Evolutionary conservation across 805 yeast species (phyloP), one percentile per base, ranked within the genome.

Genomic region (Metschnikowia colocasiae): DNA sequence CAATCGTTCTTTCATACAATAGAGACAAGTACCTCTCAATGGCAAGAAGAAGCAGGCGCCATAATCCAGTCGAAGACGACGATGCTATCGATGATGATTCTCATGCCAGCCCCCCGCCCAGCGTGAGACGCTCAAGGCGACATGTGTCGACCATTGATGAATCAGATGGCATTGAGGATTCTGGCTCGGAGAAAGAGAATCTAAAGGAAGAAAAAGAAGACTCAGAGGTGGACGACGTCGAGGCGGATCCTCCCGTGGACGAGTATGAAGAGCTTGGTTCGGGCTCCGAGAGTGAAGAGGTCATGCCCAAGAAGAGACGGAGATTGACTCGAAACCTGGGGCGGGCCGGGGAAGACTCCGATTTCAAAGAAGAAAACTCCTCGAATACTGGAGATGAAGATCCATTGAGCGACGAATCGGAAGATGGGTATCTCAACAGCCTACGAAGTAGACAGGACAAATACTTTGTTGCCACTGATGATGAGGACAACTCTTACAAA

Each of bases 381-480:
- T 50, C 53, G 10, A 54, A 45, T 10, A 46, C 34, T 9, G 48
- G 34, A 6, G 56, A 46, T n/a, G 50, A 47, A 7, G 51, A 43
- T 9, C 35, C 31, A 12, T 43, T 48, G 22, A 46, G 49, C 15
- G 56, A 46, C 20, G 49, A 39, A n/a, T 35, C 46, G 10, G 60
- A 43, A 12, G 58, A 48, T 23, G 55, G 53, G n/a, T 43, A 40
- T 16, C 39, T 36, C 40, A 63, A 64, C 34, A 57, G 56, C 45
- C 59, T 70, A 42, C 60, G 64, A 48, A 40, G 16, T 27, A 31
- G 29, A 13, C 43, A 40, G 43, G 69, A 67, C 43, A 60, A 60
- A 42, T 55, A 59, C 31, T 71, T 71, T 40, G 53, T 71, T 40
- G 75, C 73, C 23, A 53, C 68, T 1, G 76, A 71, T 43, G 69